Evolutionary conservation across 176 grass and related monocot genomes (phyloP), one percentile per base, ranked within the genome.

Genomic region (Carex scoparia): DNA sequence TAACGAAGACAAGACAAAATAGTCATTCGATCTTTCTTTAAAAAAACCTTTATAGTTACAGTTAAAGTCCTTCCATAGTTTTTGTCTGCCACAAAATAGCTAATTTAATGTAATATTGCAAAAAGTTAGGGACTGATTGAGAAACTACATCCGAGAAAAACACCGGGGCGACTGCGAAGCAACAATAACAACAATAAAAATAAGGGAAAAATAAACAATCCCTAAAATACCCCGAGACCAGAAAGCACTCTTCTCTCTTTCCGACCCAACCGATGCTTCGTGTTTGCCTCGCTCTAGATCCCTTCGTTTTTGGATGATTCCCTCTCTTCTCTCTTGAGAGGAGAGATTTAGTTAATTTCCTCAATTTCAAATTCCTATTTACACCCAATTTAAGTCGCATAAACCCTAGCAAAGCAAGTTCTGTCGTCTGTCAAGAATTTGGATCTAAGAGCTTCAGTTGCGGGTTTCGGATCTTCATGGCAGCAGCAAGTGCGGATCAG

Each of bases 401-500:
- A 83, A 68, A 83, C 58, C 81, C 61, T 32, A 83, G 48, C 81
- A 11, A 15, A 56, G 13, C 32, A 7, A 63, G 3, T 14, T 53
- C 18, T 49, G 2, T 65, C 9, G 1, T 38, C 70, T 28, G 35
- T 53, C 4, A 33, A 56, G 37, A 33, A 69, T 83, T 84, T 7
- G 67, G 86, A 87, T 87, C 86, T 83, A 68, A 53, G 79, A 82
- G 40, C 72, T 84, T 58, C 81, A 15, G 69, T 65, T 71, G 31
- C 35, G 49, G 61, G 79, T 82, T 75, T 69, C 38, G 38, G 61
- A 67, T 69, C 63, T 53, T 81, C 56, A 89, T 57, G 69, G 32
- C 79, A 16, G 61, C 35, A 13, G 68, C 84, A 19, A 89, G 91
- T 82, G 71, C 90, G 91, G 90, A 88, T 84, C 80, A 86, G 55